Conservation (phyloP, 139 green algal genomes). For the Chlamydomonas urium region DNA sequence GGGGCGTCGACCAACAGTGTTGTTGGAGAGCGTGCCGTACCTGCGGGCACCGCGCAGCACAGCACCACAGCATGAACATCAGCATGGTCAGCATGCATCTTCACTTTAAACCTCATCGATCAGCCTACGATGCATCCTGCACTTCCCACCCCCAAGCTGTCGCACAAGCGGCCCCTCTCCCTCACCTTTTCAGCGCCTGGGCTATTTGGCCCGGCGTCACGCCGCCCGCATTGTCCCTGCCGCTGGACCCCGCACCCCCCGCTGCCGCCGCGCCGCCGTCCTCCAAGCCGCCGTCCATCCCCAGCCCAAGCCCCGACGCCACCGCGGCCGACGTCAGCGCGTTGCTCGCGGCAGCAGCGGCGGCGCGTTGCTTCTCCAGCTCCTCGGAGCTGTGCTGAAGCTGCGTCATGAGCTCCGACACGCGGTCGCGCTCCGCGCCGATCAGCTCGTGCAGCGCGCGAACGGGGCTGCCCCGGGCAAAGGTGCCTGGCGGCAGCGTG, state of each 20-base stretch:
- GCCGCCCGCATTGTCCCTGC: neutral
- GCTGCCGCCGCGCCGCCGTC: neutral
- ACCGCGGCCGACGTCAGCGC: neutral
- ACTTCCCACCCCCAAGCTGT: too few relatives aligned
- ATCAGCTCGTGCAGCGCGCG: conserved; percentile 33
- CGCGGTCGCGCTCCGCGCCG: conserved; percentile 21
- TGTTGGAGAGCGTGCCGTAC: neutral
- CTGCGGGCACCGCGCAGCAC: neutral
- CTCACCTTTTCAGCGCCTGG: neutral
- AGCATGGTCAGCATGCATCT: neutral
- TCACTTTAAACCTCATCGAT: neutral
- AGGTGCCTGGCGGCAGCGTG: conserved; percentile 1
- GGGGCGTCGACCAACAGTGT: neutral
- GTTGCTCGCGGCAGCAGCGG: neutral
- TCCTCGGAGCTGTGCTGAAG: conserved; percentile 5
- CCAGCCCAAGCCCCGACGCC: neutral
- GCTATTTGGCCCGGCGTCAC: neutral
- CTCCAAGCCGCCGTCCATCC: neutral
- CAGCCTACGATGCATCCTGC: neutral
- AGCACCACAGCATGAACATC: neutral
- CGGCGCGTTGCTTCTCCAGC: conserved; percentile 5
- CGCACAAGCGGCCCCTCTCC: neutral
- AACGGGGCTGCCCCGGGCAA: conserved; percentile 20
- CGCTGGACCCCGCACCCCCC: neutral
- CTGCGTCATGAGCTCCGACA: conserved; percentile 27